Evolutionary conservation across 768 basidiomycete genomes (phyloP), one percentile per base, ranked within the genome.

Genomic region (Mycena polygramma): DNA sequence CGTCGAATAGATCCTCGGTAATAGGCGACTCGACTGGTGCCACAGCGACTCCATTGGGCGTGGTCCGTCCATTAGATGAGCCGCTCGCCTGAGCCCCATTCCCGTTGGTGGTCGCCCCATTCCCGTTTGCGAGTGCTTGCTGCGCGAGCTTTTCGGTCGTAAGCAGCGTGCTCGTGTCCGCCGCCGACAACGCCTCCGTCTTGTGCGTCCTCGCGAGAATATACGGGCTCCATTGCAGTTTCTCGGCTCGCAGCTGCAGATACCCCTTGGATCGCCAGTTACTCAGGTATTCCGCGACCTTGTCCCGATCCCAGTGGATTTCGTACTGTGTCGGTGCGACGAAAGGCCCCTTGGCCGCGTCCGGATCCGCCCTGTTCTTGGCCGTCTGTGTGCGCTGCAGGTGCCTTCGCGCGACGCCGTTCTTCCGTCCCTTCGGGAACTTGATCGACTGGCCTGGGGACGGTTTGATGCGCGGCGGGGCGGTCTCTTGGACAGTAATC

Each of bases 171-270:
- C 62, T 66, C 30, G 71, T 75, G 19, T 69, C 74, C 22, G 74
- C 63, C 49, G 76, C 74, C 60, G 54, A 62, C 30, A 57, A 24
- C 26, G 55, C 73, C 69, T 71, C 66, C 60, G 69, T 76, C 76
- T 79, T 78, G 52, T 76, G 75, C 54, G 71, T 77, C 74, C 88
- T 83, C 7, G 91, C 84, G 52, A 95, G 80, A 46, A 98, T 82
- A 80, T 97, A 99, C 35, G 97, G 97, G 71, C 92, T 97, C 94
- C 97, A 99, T 77, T 95, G 96, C 70, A 99, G 85, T 79, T 90
- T 90, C 76, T 97, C 95, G 1, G 96, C 91, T 73, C 88, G 89
- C 66, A 95, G 83, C 73, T 80, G 87, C 69, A 96, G 76, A 74
- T 95, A 93, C 7, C 92, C 93, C 80, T 96, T 98, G 51, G 81